Percentiles rank a stretch among this genome's conserved stretches.
These are phyloP conservation scores for Solanum commersonii DNA, from an alignment of 257 asterid species.

Conservation along the genomic window DNA sequence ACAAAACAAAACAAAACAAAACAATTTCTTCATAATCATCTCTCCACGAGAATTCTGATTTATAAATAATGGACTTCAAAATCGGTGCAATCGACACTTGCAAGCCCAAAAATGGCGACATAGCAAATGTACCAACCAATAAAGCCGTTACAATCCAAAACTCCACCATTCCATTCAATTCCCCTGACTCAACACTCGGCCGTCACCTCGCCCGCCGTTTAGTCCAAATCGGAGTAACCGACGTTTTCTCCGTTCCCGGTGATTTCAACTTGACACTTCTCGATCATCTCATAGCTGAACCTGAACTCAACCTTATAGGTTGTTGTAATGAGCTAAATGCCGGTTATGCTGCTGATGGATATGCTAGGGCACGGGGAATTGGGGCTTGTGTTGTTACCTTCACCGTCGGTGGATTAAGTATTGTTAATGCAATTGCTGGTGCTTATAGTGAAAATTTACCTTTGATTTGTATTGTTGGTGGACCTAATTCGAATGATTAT, in stretches of 20 bases:
- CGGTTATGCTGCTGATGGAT: conserved; percentile 84
- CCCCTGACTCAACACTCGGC: conserved; percentile 62
- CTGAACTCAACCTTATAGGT: conserved; percentile 63
- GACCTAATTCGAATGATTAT: conserved; percentile 74
- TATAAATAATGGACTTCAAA: conserved; percentile 35
- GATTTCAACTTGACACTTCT: conserved; percentile 68
- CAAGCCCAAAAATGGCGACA: conserved; percentile 21
- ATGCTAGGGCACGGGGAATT: conserved; percentile 78
- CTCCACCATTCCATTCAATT: conserved; percentile 16
- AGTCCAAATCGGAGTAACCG: conserved; percentile 54
- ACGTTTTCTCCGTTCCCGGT: conserved; percentile 74
- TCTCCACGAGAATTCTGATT: neutral
- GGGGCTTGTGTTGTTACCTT: conserved; percentile 86
- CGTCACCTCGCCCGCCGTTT: conserved; percentile 89
- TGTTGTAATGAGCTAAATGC: conserved; percentile 92
- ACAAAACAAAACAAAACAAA: neutral
- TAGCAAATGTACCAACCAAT: conserved; percentile 33
- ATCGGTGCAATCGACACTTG: conserved; percentile 43
- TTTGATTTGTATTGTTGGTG: conserved; percentile 71
- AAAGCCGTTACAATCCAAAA: conserved; percentile 29
- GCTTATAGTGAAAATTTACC: conserved; percentile 88
- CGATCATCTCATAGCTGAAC: conserved; percentile 67
- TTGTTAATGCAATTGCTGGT: conserved; percentile 78
- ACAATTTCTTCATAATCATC: neutral
- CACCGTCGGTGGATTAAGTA: conserved; percentile 77